A percentile compares a stretch with the other conserved stretches of the same genome.
These are phyloP conservation scores for Zymoseptoria pseudotritici DNA, from an alignment of 2,329 filamentous ascomycete genomes.

Conservation along the genomic window DNA sequence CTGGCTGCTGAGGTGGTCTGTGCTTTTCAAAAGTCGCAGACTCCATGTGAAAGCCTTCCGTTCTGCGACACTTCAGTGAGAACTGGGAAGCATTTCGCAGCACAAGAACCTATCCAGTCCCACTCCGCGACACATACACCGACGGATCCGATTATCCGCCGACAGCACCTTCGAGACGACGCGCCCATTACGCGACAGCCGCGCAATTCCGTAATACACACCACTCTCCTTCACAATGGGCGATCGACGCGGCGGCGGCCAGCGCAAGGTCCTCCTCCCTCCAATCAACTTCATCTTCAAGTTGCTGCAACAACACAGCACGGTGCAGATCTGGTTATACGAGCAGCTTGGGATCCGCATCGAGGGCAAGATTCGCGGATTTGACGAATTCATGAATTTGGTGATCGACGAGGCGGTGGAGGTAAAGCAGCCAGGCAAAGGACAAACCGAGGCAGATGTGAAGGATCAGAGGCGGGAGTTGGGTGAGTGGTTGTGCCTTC, in stretches of 20 bases:
- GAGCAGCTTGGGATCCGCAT: slow-evolving; percentile 92
- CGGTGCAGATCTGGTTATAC: slow-evolving; percentile 92
- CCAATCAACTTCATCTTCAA: slow-evolving; percentile 91
- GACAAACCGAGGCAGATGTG: slow-evolving; percentile 14
- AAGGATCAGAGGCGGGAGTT: slow-evolving; percentile 15
- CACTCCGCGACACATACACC: not conserved
- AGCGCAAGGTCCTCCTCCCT: slow-evolving; percentile 60
- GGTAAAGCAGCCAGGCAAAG: slow-evolving; percentile 50
- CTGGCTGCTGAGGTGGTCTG: not conserved
- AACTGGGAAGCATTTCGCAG: no score
- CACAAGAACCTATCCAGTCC: no score
- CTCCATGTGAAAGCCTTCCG: not conserved
- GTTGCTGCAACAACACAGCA: slow-evolving; percentile 74
- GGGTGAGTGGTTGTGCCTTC: slow-evolving; percentile 4
- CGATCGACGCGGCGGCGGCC: slow-evolving; percentile 48
- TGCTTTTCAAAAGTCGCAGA: not conserved
- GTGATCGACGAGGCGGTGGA: slow-evolving; percentile 94
- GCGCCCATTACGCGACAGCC: not conserved
- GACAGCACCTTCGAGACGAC: not conserved
- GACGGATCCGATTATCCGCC: not conserved
- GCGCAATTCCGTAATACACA: not conserved
- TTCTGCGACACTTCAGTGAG: no score
- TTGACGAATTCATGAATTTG: slow-evolving; percentile 99
- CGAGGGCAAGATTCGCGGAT: slow-evolving; percentile 93
- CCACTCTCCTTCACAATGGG: slow-evolving; percentile 37